Conservation (phyloP, 2,329 filamentous ascomycete genomes). For the Triangularia verruculosa region DNA sequence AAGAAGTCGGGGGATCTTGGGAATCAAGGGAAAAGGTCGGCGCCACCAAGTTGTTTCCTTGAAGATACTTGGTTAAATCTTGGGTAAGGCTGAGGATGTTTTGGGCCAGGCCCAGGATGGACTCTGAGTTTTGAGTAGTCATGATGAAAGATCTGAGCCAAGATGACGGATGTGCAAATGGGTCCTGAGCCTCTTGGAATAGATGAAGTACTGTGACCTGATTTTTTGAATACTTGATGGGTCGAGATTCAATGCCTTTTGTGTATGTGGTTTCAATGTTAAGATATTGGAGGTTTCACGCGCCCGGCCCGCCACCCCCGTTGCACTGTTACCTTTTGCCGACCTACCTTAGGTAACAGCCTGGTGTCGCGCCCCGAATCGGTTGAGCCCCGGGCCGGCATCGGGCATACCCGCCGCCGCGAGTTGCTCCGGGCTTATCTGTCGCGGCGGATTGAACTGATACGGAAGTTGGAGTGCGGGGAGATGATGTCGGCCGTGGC, state of each 20-base stretch:
- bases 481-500: background rate
- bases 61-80: conserved; percentile 6
- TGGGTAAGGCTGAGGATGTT: conserved; percentile 3
- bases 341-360: background rate
- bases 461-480: background rate
- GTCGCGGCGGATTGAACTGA: background rate
- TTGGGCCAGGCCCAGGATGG: conserved; percentile 9
- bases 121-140: background rate
- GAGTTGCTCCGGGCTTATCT: background rate
- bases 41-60: conserved; percentile 3
- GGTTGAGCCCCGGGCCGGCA: background rate
- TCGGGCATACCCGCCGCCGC: background rate
- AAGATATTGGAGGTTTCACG: no score
- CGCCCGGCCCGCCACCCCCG: no score
- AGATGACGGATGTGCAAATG: no score
- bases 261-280: background rate
- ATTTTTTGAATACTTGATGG: background rate
- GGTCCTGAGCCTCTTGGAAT: no score
- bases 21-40: conserved; percentile 7
- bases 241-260: background rate
- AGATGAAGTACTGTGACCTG: no score
- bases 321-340: no score
- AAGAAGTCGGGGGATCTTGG: background rate
- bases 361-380: background rate
- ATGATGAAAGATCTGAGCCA: background rate